phyloP scores from a whole-genome alignment of 169 alveolate species.

The Babesia caballi region DNA sequence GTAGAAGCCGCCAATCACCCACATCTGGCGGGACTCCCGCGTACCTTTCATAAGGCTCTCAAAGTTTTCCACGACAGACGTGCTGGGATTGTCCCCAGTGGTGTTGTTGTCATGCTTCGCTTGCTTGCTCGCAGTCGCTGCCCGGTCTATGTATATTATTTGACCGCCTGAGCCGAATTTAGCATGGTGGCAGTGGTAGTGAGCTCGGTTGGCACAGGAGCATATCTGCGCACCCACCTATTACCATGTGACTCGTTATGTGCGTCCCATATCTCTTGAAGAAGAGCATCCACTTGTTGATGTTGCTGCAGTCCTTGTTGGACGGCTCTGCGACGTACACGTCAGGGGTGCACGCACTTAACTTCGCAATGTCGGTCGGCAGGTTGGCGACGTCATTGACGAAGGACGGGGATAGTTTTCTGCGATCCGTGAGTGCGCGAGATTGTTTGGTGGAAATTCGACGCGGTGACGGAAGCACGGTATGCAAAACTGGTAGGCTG shows the following conservation, averaged over 20 bases:
- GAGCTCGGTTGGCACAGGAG: background rate
- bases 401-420: conserved; percentile 19
- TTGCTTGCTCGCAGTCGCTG: background rate
- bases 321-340: conserved; percentile 28
- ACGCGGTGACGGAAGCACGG: too few relatives aligned
- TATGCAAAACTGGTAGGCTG: too few relatives aligned
- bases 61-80: background rate
- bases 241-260: conserved; percentile 32
- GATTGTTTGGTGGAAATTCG: too few relatives aligned
- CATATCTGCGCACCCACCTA: conserved; percentile 5
- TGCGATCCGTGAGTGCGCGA: background rate
- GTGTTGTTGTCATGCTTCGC: background rate
- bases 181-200: background rate
- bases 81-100: background rate
- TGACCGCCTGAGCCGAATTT: conserved; percentile 67
- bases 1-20: conserved; percentile 56
- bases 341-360: conserved; percentile 33
- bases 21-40: conserved; percentile 28
- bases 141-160: conserved; percentile 41
- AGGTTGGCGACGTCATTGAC: conserved; percentile 13
- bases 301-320: conserved; percentile 29
- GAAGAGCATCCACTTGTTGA: conserved; percentile 68
- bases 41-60: conserved; percentile 16
- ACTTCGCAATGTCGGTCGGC: conserved; percentile 3
- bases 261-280: conserved; percentile 75